A percentile compares a stretch with the other conserved stretches of the same genome.
Evolutionary conservation across 2,329 filamentous ascomycete species (phyloP).

Genomic region (Neopestalotiopsis rosae): DNA sequence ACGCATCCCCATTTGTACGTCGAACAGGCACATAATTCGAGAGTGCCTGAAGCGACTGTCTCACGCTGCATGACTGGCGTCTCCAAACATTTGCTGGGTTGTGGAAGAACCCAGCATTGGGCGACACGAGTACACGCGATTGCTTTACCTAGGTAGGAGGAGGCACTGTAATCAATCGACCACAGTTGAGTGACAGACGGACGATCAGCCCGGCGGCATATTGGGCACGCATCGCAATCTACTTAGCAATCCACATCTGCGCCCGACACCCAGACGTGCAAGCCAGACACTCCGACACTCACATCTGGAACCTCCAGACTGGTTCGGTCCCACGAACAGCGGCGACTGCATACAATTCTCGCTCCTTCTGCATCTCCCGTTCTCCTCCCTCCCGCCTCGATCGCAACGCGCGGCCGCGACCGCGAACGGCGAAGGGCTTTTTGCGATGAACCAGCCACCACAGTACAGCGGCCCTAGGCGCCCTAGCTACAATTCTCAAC

Average conservation of each 20-base stretch:
- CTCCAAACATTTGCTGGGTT: no score
- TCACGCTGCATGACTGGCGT: no score
- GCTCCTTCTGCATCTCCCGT: not conserved
- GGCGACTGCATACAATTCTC: not conserved
- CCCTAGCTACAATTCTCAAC: constrained; percentile 40
- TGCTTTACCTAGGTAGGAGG: no score
- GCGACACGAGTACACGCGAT: no score
- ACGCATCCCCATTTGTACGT: no score
- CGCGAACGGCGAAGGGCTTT: constrained; percentile 9
- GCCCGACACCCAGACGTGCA: not conserved
- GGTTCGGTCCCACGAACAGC: not conserved
- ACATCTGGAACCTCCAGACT: not conserved
- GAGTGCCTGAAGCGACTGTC: no score
- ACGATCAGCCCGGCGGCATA: no score
- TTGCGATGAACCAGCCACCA: constrained; percentile 42
- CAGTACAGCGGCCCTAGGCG: constrained; percentile 44
- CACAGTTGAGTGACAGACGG: no score
- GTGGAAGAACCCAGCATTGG: no score
- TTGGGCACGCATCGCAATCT: no score
- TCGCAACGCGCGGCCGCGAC: constrained; percentile 14
- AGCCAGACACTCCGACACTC: not conserved
- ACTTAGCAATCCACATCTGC: not conserved
- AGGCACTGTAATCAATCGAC: no score
- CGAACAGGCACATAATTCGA: no score
- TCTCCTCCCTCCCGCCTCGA: constrained; percentile 1